phyloP scores from a whole-genome alignment of 331 rosid species.

The Ulmus americana region DNA sequence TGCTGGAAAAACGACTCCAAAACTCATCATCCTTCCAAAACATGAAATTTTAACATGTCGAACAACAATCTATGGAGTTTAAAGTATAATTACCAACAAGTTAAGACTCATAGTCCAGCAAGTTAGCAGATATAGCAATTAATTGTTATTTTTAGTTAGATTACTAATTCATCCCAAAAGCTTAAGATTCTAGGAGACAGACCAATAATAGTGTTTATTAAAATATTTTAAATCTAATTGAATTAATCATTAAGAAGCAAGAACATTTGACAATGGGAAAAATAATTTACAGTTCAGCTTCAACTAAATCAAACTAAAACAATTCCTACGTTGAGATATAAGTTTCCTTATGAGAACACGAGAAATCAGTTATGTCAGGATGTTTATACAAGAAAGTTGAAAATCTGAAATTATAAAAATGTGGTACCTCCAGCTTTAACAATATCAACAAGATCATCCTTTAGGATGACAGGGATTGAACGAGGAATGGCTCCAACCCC shows the following conservation, averaged over 20 bases:
- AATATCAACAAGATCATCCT: conserved; percentile 89
- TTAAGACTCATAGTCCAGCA: not conserved
- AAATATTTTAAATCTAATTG: not conserved
- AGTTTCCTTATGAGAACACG: not conserved
- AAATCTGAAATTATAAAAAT: conserved; percentile 5
- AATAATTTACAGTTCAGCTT: not conserved
- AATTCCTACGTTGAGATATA: not conserved
- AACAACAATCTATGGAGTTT: not conserved
- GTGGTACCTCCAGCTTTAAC: conserved; percentile 93
- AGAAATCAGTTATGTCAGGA: not conserved
- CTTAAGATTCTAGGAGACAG: no score
- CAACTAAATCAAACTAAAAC: not conserved
- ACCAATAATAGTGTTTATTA: no score
- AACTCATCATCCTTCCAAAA: not conserved
- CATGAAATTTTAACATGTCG: not conserved
- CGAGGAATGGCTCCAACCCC: conserved; percentile 98
- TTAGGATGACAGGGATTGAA: conserved; percentile 69
- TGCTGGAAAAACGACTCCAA: not conserved
- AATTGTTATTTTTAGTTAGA: not conserved
- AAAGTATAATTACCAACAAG: not conserved
- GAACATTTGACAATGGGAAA: not conserved
- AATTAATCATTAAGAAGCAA: not conserved
- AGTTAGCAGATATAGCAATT: not conserved
- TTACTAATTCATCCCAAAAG: no score
- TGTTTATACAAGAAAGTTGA: conserved; percentile 9